phyloP scores from a whole-genome alignment of 1,139 yeast species.

The Pichia sp. region DNA sequence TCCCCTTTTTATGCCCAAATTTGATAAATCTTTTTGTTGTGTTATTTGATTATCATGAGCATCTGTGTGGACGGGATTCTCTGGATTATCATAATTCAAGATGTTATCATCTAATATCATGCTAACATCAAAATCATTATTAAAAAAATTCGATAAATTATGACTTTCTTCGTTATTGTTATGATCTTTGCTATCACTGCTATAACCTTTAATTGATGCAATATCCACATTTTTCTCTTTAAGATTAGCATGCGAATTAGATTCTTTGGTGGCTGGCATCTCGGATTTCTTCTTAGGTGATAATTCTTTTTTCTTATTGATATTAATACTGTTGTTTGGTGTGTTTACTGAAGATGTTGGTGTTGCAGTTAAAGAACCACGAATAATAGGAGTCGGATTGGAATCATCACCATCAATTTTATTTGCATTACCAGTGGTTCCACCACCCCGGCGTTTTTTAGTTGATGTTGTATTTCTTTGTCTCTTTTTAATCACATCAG shows the following conservation, averaged over 20 bases:
- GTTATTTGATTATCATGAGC: not conserved
- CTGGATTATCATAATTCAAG: not conserved
- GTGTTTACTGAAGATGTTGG: not conserved
- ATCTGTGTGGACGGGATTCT: too few species aligned
- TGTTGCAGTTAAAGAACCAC: not conserved
- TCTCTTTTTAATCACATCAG: constrained; percentile 88
- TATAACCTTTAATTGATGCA: not conserved
- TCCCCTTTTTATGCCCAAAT: not conserved
- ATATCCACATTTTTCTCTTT: too few species aligned
- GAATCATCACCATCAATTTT: constrained; percentile 28
- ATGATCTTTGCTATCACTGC: not conserved
- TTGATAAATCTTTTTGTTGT: not conserved
- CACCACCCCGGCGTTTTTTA: constrained; percentile 20
- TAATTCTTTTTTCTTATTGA: not conserved
- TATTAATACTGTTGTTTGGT: not conserved
- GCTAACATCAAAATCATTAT: constrained; percentile 4
- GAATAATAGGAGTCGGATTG: constrained; percentile 25
- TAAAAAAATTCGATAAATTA: not conserved
- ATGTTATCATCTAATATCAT: constrained; percentile 3
- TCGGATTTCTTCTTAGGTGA: not conserved
- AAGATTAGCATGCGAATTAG: too few species aligned
- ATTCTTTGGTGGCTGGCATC: too few species aligned
- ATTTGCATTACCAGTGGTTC: not conserved
- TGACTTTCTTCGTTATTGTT: not conserved
- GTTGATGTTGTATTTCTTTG: constrained; percentile 27